Base-by-base conservation (phyloP, 495 filamentous ascomycete species). In the Penicillium salamii region DNA sequence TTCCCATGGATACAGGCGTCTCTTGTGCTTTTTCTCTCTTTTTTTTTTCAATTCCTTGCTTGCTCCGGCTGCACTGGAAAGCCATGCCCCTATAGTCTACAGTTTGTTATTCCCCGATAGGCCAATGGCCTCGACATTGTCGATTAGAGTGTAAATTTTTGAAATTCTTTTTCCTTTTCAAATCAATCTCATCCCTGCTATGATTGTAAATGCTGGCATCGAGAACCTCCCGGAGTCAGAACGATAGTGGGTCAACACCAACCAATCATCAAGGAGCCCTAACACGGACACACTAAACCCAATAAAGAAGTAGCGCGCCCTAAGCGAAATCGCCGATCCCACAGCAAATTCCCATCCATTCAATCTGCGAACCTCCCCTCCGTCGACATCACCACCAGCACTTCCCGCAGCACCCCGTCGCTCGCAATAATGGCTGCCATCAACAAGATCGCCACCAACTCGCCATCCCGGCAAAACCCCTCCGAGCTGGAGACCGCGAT, bases 381-480 rank as follows among this genome's bases (percentile, higher is more conserved):
- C 55, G 61, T 52, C 61, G 61, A 65, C 61, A 50, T 46, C 55
- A 52, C 58, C 62, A 66, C 63, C 68, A 71, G 66, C 63, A 70
- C 59, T 58, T 62, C 61, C 46, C 65, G 61, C 58, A 68, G 69
- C 62, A 66, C 60, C 63, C 61, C 67, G 63, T 72, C 61, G 61
- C 63, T 69, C 62, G 71, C 66, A 68, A 74, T 65, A 65, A 80
- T 77, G 71, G 80, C 87, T 78, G 79, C 87, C 67, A 77, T 93
- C 73, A 92, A 92, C 86, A 97, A 97, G 89, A 97, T 98, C 74
- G 91, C 92, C 70, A 74, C 84, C 61, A 97, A 90, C 82, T 95
- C 89, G 81, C 87, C 91, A 37, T 96, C 91, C 69, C 85, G 91
- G 78, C 80, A 86, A 71, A 89, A 83, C 73, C 93, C 93, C 55